Percentiles rank a stretch among this genome's conserved stretches.
These are phyloP conservation scores for Cenchrus purpureus DNA, from an alignment of 176 grass and related monocot genomes.

Conservation along the genomic window DNA sequence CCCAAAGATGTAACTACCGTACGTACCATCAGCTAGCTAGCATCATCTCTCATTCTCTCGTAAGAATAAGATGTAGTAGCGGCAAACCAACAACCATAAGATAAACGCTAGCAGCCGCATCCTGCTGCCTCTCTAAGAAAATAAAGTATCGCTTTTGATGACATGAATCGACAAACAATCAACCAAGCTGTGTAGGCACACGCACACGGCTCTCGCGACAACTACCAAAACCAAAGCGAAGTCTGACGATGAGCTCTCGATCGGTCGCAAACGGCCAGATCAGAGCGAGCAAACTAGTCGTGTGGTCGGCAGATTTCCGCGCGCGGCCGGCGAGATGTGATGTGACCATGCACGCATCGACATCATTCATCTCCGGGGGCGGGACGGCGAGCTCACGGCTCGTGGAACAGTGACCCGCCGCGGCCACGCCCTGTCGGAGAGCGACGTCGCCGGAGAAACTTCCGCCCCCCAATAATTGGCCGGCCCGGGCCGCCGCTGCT, in stretches of 20 bases:
- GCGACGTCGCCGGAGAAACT: not conserved
- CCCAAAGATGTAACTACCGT: not conserved
- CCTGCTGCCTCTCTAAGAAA: not conserved
- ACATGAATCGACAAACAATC: not conserved
- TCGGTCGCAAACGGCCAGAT: not conserved
- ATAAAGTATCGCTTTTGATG: not conserved
- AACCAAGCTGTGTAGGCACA: not conserved
- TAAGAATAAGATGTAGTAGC: too few relatives aligned
- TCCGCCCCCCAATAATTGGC: not conserved
- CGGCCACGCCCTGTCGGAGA: not conserved
- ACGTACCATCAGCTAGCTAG: not conserved
- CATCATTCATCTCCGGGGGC: not conserved
- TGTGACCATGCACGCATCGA: not conserved
- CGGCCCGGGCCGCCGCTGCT: too few relatives aligned
- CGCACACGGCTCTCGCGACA: not conserved
- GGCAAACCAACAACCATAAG: not conserved
- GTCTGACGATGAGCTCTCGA: not conserved
- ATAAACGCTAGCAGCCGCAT: too few relatives aligned
- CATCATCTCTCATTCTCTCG: not conserved
- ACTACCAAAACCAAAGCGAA: not conserved
- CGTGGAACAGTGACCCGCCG: not conserved
- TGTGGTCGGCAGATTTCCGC: conserved; percentile 34
- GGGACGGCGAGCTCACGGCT: not conserved
- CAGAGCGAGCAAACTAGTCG: not conserved
- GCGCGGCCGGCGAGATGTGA: not conserved